These are phyloP conservation scores for Aspergillus phoenicis DNA, from an alignment of 2,329 filamentous ascomycete genomes.

Conservation along the genomic window DNA sequence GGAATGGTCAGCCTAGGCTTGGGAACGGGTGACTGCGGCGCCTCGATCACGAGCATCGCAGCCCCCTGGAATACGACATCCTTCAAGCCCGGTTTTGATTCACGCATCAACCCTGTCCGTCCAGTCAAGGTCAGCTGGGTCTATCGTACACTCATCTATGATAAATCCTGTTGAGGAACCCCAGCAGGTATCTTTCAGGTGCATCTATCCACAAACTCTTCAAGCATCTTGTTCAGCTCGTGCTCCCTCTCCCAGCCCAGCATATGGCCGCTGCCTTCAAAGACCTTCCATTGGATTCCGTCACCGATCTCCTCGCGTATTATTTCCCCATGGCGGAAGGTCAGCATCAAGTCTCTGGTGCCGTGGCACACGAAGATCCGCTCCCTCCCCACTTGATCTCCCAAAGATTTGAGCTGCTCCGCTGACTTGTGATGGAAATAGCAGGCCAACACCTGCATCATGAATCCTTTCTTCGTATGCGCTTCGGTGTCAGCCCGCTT, in stretches of 20 bases:
- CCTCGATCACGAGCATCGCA: constrained; percentile 3
- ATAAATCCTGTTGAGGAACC: neutral
- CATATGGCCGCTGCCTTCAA: constrained; percentile 76
- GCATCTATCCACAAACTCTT: constrained; percentile 55
- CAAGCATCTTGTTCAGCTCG: constrained; percentile 69
- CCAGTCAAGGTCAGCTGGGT: neutral
- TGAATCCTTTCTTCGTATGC: constrained; percentile 69
- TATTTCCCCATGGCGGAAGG: constrained; percentile 67
- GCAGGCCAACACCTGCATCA: constrained; percentile 76
- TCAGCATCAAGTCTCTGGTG: constrained; percentile 75
- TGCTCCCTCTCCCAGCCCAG: constrained; percentile 69
- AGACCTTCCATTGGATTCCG: constrained; percentile 54
- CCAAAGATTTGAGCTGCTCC: constrained; percentile 66
- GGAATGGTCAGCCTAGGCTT: neutral
- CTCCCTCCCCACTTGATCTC: constrained; percentile 68
- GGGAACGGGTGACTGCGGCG: neutral
- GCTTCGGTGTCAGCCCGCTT: constrained; percentile 65
- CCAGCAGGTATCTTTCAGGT: neutral
- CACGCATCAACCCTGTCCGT: neutral
- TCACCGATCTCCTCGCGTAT: constrained; percentile 69
- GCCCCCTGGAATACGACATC: neutral
- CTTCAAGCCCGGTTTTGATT: neutral
- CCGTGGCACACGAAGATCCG: constrained; percentile 80
- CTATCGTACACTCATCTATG: neutral
- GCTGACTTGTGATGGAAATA: constrained; percentile 77